A percentile compares a stretch with the other conserved stretches of the same genome.
Conservation (phyloP, 2,329 filamentous ascomycete species). For the Clarireedia paspali region DNA sequence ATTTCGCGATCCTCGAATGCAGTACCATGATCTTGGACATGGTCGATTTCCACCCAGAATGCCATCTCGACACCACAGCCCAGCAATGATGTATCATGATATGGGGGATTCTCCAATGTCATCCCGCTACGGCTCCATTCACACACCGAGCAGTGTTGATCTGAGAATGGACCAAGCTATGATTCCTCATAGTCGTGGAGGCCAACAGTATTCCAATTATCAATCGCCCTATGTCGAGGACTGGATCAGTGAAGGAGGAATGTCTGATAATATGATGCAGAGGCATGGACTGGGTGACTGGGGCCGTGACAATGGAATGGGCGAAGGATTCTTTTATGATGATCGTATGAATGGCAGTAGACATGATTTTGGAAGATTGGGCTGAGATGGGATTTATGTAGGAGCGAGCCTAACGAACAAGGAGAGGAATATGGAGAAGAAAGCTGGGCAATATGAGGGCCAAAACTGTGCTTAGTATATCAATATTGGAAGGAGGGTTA, state of each 20-base stretch:
- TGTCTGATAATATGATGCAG: background rate
- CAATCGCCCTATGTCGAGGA: constrained; percentile 7
- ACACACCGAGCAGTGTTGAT: background rate
- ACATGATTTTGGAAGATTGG: background rate
- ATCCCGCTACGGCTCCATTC: constrained; percentile 3
- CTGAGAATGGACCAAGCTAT: background rate
- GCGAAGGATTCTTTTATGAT: background rate
- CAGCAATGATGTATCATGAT: constrained; percentile 2
- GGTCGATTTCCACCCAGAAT: background rate
- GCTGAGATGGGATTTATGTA: background rate
- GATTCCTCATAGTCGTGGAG: background rate
- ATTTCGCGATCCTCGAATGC: background rate
- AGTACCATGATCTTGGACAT: constrained; percentile 2
- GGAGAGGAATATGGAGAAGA: background rate
- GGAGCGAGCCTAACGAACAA: background rate
- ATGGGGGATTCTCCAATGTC: background rate
- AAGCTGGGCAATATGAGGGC: no score
- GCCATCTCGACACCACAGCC: background rate
- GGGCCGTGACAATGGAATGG: background rate
- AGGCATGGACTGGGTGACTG: background rate
- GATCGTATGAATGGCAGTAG: background rate
- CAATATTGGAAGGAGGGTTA: no score
- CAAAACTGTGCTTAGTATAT: no score
- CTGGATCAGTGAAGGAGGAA: constrained; percentile 3
- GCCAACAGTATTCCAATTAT: background rate